These are phyloP conservation scores for Aspergillaceae sp. DNA, from an alignment of 2,329 filamentous ascomycete species.

Conservation along the genomic window DNA sequence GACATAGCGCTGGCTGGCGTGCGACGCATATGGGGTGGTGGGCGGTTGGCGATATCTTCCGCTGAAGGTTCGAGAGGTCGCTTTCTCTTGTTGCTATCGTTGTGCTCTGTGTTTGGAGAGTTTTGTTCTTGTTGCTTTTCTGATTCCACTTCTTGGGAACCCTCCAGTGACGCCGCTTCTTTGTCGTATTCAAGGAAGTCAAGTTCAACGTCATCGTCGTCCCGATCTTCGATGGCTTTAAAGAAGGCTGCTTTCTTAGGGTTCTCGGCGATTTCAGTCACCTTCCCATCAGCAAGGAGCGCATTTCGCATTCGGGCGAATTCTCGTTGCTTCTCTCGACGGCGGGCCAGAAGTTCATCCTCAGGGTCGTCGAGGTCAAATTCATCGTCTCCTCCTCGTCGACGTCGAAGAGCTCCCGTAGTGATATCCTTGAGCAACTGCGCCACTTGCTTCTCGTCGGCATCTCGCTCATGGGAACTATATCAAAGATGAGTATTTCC, in stretches of 20 bases:
- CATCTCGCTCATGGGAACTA: constrained; percentile 68
- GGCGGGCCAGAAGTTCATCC: constrained; percentile 64
- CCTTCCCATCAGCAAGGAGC: constrained; percentile 76
- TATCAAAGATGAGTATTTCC: constrained; percentile 13
- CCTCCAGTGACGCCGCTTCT: constrained; percentile 9
- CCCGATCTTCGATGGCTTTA: constrained; percentile 75
- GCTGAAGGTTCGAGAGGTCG: constrained; percentile 31
- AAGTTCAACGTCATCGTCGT: constrained; percentile 63
- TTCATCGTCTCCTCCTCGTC: constrained; percentile 63
- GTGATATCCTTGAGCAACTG: constrained; percentile 91
- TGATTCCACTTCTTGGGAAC: constrained; percentile 20
- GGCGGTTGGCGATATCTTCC: constrained; percentile 42
- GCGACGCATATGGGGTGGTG: constrained; percentile 54
- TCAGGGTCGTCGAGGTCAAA: constrained; percentile 86
- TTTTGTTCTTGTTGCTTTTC: constrained; percentile 28
- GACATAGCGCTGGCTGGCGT: constrained; percentile 45
- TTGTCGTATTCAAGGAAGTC: constrained; percentile 55
- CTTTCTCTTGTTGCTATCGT: constrained; percentile 32
- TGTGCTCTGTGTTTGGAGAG: constrained; percentile 10
- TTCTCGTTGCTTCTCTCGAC: constrained; percentile 74
- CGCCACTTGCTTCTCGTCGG: constrained; percentile 79
- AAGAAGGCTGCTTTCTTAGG: constrained; percentile 87
- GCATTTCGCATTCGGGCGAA: constrained; percentile 89
- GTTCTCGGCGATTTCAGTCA: constrained; percentile 83
- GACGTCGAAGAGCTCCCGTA: constrained; percentile 75